Evolutionary conservation across 2,329 filamentous ascomycete genomes (phyloP).

Genomic region (Fusarium napiforme): DNA sequence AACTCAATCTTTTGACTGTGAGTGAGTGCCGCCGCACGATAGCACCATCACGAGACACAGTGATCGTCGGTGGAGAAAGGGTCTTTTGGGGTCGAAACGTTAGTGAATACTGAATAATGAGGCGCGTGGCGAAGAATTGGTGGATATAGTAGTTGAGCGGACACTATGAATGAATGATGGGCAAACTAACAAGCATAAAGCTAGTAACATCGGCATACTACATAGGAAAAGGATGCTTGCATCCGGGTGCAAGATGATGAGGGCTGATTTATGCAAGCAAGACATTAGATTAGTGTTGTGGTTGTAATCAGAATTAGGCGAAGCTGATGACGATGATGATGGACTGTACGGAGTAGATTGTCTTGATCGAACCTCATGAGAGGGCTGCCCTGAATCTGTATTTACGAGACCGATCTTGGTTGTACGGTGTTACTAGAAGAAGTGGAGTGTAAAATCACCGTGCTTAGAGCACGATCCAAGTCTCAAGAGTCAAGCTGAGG

Average conservation of each 20-base stretch:
- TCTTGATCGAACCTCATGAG: not conserved
- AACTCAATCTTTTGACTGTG: conserved; percentile 1
- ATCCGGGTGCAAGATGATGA: conserved; percentile 29
- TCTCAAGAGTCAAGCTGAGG: not conserved
- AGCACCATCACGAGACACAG: conserved; percentile 10
- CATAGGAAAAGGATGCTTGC: conserved; percentile 18
- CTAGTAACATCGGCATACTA: conserved; percentile 14
- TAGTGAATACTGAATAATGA: conserved; percentile 14
- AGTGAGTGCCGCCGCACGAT: not conserved
- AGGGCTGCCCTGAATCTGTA: not conserved
- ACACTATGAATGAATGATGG: conserved; percentile 1
- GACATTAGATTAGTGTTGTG: conserved; percentile 12
- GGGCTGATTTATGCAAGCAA: conserved; percentile 35
- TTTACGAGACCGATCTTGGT: conserved; percentile 3
- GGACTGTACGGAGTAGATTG: not conserved
- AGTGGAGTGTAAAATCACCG: conserved; percentile 5
- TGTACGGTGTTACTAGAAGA: not conserved
- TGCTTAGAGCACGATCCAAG: conserved; percentile 16
- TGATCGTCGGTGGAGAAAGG: conserved; percentile 37
- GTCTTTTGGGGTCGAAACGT: conserved; percentile 5
- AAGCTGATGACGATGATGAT: conserved; percentile 1
- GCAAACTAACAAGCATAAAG: conserved; percentile 28
- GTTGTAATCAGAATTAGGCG: not conserved
- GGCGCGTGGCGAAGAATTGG: conserved; percentile 27
- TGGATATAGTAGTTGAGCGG: conserved; percentile 1